Percentiles rank a stretch among this genome's conserved stretches.
Conservation (phyloP, 2,329 filamentous ascomycete genomes). For the Penicillium sp. region DNA sequence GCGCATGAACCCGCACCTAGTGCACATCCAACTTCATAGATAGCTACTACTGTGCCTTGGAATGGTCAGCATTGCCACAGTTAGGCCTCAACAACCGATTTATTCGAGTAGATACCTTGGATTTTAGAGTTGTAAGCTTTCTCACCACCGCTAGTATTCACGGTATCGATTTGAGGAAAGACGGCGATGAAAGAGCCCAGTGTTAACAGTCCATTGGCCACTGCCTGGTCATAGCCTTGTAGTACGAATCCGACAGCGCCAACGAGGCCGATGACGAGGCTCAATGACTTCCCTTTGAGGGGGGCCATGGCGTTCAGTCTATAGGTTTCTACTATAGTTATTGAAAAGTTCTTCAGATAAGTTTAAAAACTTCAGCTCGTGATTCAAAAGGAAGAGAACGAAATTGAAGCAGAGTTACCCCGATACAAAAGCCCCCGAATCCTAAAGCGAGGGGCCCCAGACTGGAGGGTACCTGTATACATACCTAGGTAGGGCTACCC, state of each 20-base stretch:
- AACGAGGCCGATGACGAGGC: conserved; percentile 15
- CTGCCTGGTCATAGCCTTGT: conserved; percentile 20
- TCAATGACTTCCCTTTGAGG: conserved; percentile 14
- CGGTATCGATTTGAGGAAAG: conserved; percentile 18
- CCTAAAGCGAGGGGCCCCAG: conserved; percentile 1
- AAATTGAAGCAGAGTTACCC: not conserved
- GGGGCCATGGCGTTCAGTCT: not conserved
- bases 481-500: not conserved
- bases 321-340: not conserved
- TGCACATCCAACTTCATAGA: conserved; percentile 27
- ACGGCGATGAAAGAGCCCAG: conserved; percentile 16
- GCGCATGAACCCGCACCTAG: conserved; percentile 16
- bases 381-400: no score
- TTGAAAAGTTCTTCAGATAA: not conserved
- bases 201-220: conserved; percentile 17
- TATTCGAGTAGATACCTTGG: conserved; percentile 7
- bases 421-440: not conserved
- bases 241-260: conserved; percentile 19
- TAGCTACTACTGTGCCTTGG: conserved; percentile 23
- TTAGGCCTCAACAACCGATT: not conserved
- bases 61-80: not conserved
- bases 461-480: not conserved
- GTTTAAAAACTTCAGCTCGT: not conserved
- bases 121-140: conserved; percentile 20
- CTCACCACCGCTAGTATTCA: conserved; percentile 11